phyloP scores from a whole-genome alignment of 345 rosid species.

The Bruguiera gymnorhiza region DNA sequence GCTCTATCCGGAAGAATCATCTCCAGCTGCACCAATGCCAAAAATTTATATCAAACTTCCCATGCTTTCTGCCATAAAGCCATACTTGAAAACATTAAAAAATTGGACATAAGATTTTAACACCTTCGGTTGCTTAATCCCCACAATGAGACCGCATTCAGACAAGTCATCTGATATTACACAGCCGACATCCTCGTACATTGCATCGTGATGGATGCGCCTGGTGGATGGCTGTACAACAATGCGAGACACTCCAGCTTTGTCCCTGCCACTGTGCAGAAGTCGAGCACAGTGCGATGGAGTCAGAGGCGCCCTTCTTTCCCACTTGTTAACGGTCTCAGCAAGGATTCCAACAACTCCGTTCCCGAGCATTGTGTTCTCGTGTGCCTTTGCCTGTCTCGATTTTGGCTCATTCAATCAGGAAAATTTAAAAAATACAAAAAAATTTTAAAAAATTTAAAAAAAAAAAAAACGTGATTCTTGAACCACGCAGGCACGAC shows the following conservation, averaged over 20 bases:
- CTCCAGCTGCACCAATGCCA: constrained; percentile 44
- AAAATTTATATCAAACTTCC: constrained; percentile 1
- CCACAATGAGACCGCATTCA: constrained; percentile 79
- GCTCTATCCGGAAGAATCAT: constrained; percentile 79
- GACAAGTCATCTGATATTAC: constrained; percentile 80
- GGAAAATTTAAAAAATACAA: too few species aligned
- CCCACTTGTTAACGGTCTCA: constrained; percentile 85
- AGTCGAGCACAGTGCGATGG: constrained; percentile 91
- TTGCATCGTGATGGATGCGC: constrained; percentile 78
- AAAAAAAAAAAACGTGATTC: too few species aligned
- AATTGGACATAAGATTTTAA: neutral
- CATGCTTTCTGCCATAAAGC: neutral
- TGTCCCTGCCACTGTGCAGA: constrained; percentile 60
- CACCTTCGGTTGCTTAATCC: constrained; percentile 85
- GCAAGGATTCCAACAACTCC: constrained; percentile 84
- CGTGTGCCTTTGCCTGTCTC: too few species aligned
- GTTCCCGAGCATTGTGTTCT: constrained; percentile 61
- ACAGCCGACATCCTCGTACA: constrained; percentile 83
- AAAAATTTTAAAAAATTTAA: too few species aligned
- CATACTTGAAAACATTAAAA: neutral
- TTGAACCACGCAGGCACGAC: too few species aligned
- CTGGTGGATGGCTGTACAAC: constrained; percentile 87
- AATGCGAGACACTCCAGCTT: constrained; percentile 69
- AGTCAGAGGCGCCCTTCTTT: constrained; percentile 82
- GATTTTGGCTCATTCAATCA: too few species aligned